Evolutionary conservation across 2,329 filamentous ascomycete species (phyloP).

Genomic region (Pseudogymnoascus pannorum): DNA sequence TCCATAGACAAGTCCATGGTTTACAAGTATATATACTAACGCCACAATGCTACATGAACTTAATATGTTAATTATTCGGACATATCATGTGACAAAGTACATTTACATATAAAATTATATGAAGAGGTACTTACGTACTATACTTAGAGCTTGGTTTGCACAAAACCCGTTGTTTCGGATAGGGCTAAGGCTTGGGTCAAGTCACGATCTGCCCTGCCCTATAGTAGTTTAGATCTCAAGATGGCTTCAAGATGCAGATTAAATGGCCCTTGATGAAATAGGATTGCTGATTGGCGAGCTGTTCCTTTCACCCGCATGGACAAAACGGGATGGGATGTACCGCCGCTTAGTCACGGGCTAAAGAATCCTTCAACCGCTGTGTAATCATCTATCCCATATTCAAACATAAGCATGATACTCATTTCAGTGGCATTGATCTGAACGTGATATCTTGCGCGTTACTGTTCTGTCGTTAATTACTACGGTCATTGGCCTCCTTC

Average conservation of each 20-base stretch:
- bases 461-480: not conserved
- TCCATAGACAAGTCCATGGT: too few species aligned
- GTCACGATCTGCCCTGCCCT: not conserved
- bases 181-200: not conserved
- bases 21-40: not conserved
- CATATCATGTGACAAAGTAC: not conserved
- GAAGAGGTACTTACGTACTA: not conserved
- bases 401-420: not conserved
- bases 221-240: not conserved
- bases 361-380: not conserved
- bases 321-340: too few species aligned
- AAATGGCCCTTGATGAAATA: not conserved
- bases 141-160: not conserved
- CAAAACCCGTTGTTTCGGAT: not conserved
- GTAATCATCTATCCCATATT: not conserved
- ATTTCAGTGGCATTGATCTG: not conserved
- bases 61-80: not conserved
- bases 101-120: not conserved
- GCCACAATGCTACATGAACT: too few species aligned
- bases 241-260: not conserved
- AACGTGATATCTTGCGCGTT: not conserved
- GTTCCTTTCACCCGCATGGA: not conserved
- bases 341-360: not conserved
- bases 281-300: not conserved
- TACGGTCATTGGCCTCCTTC: not conserved